A percentile compares a stretch with the other conserved stretches of the same genome.
phyloP scores from a whole-genome alignment of 2,329 filamentous ascomycete species.

The Raffaelea deltoideospora region DNA sequence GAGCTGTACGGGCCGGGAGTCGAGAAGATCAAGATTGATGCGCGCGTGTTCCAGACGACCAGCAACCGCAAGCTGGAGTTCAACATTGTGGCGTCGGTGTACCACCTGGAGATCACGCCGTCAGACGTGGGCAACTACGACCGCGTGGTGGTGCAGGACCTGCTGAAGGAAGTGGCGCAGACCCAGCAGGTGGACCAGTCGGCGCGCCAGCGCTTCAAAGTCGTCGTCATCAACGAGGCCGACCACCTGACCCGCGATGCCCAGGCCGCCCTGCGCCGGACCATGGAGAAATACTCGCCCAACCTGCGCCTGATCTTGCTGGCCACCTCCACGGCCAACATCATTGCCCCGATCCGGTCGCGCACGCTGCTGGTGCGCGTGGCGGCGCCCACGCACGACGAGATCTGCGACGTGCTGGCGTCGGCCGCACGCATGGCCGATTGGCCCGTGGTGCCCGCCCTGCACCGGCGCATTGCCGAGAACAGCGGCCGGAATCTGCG shows the following conservation, averaged over 20 bases:
- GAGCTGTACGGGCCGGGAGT: conserved; percentile 91
- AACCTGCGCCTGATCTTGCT: conserved; percentile 84
- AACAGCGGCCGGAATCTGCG: conserved; percentile 86
- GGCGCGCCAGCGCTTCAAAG: conserved; percentile 89
- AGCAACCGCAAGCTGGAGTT: conserved; percentile 97
- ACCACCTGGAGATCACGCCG: conserved; percentile 96
- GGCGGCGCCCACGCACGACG: conserved; percentile 68
- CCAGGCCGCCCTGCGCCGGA: conserved; percentile 82
- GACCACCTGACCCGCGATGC: conserved; percentile 89
- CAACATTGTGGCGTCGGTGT: conserved; percentile 94
- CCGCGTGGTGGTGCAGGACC: conserved; percentile 84
- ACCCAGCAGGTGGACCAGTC: conserved; percentile 95
- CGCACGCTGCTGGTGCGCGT: conserved; percentile 85
- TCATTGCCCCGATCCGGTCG: conserved; percentile 94
- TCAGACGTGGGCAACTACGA: conserved; percentile 96
- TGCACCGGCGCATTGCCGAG: conserved; percentile 75
- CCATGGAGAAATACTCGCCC: conserved; percentile 98
- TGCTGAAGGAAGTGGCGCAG: conserved; percentile 94
- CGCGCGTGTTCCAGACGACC: conserved; percentile 87
- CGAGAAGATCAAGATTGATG: conserved; percentile 99
- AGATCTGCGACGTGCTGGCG: conserved; percentile 69
- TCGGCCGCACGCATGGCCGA: conserved; percentile 61
- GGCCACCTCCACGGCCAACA: conserved; percentile 93
- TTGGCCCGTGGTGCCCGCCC: conserved; percentile 58
- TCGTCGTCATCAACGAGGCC: conserved; percentile 97